A percentile compares a stretch with the other conserved stretches of the same genome.
These are phyloP conservation scores for Ceriops zippeliana DNA, from an alignment of 345 rosid genomes.

Conservation along the genomic window DNA sequence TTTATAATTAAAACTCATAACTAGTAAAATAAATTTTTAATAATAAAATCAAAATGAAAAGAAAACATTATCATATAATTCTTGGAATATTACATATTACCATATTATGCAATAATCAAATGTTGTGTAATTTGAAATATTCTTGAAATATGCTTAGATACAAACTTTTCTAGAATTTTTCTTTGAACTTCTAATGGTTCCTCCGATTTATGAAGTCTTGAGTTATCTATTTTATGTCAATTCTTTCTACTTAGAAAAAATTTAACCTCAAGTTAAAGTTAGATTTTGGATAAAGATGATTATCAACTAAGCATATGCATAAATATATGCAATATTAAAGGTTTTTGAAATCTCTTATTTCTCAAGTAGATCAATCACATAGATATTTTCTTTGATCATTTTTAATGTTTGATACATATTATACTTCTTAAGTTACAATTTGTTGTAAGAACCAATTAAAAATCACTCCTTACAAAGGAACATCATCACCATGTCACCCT, in stretches of 20 bases:
- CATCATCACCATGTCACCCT: not conserved
- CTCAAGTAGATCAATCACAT: not conserved
- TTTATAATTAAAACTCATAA: no score
- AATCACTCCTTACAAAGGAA: not conserved
- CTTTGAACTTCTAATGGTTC: rapidly evolving
- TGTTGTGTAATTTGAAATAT: no score
- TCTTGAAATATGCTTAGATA: no score
- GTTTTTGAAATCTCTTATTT: not conserved
- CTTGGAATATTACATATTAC: no score
- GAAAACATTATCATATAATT: no score
- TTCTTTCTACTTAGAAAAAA: no score
- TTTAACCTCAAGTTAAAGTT: not conserved
- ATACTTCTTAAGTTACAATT: not conserved
- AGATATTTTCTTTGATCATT: not conserved
- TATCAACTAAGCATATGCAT: not conserved
- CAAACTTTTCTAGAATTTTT: no score
- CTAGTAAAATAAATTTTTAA: no score
- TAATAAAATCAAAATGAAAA: no score
- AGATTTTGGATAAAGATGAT: not conserved
- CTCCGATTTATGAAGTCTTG: rapidly evolving
- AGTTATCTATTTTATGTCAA: no score
- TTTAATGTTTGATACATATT: not conserved
- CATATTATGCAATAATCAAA: no score
- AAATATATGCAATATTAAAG: not conserved
- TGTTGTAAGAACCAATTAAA: not conserved